Evolutionary conservation across 1,284 basidiomycete genomes (phyloP).

Genomic region (Peniophora sp.): DNA sequence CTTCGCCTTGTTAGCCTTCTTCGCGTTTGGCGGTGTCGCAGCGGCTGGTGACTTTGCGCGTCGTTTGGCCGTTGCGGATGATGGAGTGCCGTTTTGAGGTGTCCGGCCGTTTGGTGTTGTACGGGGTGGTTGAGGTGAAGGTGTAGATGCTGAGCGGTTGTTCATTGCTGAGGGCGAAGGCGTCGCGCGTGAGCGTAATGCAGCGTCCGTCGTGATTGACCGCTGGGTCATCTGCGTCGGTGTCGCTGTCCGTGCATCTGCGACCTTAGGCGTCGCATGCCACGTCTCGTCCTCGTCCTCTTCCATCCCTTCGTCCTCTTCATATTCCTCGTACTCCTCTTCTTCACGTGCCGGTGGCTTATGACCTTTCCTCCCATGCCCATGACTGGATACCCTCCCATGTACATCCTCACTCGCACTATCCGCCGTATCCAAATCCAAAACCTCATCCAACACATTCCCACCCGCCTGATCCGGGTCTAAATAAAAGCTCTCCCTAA

Average conservation of each 20-base stretch:
- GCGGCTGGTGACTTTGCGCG: constrained; percentile 37
- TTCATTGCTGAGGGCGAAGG: not conserved
- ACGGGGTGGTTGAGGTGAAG: constrained; percentile 4
- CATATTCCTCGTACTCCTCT: constrained; percentile 4
- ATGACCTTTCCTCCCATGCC: no score
- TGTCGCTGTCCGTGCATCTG: constrained; percentile 18
- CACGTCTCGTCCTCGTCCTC: constrained; percentile 12
- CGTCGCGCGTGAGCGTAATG: constrained; percentile 13
- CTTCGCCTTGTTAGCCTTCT: constrained; percentile 29
- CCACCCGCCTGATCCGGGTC: constrained; percentile 46
- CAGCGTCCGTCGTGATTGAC: constrained; percentile 21
- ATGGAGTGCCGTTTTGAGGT: constrained; percentile 11
- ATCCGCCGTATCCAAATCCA: constrained; percentile 61
- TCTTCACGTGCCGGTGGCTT: no score
- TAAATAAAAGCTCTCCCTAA: constrained; percentile 56
- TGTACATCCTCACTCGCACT: constrained; percentile 12
- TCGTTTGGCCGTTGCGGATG: constrained; percentile 20
- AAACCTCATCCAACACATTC: constrained; percentile 62
- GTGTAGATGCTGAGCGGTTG: not conserved
- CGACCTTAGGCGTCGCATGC: constrained; percentile 6
- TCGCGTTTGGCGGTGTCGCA: constrained; percentile 21
- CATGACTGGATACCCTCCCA: no score
- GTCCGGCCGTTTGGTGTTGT: constrained; percentile 15
- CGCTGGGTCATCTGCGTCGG: constrained; percentile 17
- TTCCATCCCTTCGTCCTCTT: constrained; percentile 20